phyloP scores from a whole-genome alignment of 768 basidiomycete species.

The Mycena filopes region DNA sequence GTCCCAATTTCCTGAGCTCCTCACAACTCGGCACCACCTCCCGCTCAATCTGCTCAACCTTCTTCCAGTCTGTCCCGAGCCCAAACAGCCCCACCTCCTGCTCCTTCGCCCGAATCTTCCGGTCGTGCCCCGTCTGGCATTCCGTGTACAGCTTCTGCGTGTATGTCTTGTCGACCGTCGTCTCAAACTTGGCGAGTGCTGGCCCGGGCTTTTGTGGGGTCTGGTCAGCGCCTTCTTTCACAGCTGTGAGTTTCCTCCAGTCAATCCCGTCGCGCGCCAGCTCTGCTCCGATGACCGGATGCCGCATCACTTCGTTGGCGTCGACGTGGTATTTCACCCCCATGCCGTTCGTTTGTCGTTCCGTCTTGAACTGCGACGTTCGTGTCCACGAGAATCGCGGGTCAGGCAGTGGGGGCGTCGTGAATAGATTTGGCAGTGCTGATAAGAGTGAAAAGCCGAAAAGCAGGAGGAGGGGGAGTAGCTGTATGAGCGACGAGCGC shows the following conservation, averaged over 20 bases:
- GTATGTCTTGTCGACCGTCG: constrained; percentile 78
- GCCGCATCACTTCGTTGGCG: constrained; percentile 75
- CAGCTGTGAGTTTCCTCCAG: constrained; percentile 45
- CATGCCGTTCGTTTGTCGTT: constrained; percentile 75
- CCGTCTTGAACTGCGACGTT: constrained; percentile 70
- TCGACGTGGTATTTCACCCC: constrained; percentile 90
- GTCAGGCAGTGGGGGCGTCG: constrained; percentile 75
- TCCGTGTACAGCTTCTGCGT: constrained; percentile 73
- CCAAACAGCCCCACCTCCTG: constrained; percentile 90
- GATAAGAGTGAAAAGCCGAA: constrained; percentile 88
- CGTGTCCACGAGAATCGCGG: constrained; percentile 80
- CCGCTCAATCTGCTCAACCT: constrained; percentile 76
- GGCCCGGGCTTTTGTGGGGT: constrained; percentile 46
- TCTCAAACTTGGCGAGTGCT: constrained; percentile 74
- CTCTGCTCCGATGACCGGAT: constrained; percentile 80
- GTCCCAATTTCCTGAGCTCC: constrained; percentile 71
- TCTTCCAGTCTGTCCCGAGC: constrained; percentile 92
- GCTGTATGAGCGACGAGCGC: constrained; percentile 76
- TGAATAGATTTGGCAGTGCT: constrained; percentile 80
- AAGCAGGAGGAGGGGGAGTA: constrained; percentile 86
- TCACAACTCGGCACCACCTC: constrained; percentile 84
- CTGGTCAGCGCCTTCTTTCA: constrained; percentile 37
- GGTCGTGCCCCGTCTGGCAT: constrained; percentile 77
- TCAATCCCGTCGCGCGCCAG: constrained; percentile 63
- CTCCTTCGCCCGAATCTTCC: constrained; percentile 77